Base-by-base conservation (phyloP, 164 flowering plant genomes). In the Liquidambar formosana region DNA sequence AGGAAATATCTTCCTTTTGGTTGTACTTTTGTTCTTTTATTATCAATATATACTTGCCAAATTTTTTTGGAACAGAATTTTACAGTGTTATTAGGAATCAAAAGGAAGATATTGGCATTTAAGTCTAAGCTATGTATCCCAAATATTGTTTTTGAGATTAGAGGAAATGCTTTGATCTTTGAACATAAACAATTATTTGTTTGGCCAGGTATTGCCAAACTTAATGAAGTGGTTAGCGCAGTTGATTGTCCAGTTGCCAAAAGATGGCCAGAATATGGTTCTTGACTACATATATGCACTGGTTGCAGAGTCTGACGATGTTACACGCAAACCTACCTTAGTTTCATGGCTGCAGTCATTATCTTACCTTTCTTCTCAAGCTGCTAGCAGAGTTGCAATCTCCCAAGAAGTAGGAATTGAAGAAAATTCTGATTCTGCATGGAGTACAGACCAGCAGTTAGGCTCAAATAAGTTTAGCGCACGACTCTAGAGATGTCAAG, bases 181-280 rank as follows among this genome's bases (percentile, higher is more conserved):
- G 25, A 59, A 49, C 41, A 51, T 21, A 2, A n/a, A 66, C 41
- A 33, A 33, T 6, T 33, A 2, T 12, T 59, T n/a, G 49, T 41
- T 48, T 70, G 26, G n/a, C 18, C 80, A 96, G 99, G 96, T 93
- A 21, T 76, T 96, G 28, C 96, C 99, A 22, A 65, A 75, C 65
- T 74, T 96, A 78, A 88, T 93, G 96, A 96, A 92, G 80, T 75
- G 70, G 70, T 69, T 92, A 71, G 94, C 94, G 13, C 87, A 84
- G 68, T 71, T 33, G 41, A 33, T 33, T 33, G 41, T 33, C 6
- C 41, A 33, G 41, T 33, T 2, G 2, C 41, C 41, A 33, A 33
- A 33, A 33, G 41, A 33, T 2, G 41, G 41, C 41, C 41, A 33
- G 6, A 33, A 33, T 33, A 33, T 33, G 41, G 41, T 33, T 33